Evolutionary conservation across 805 yeast species (phyloP), one percentile per base, ranked within the genome.

Genomic region (Pichia thaimueangensis): DNA sequence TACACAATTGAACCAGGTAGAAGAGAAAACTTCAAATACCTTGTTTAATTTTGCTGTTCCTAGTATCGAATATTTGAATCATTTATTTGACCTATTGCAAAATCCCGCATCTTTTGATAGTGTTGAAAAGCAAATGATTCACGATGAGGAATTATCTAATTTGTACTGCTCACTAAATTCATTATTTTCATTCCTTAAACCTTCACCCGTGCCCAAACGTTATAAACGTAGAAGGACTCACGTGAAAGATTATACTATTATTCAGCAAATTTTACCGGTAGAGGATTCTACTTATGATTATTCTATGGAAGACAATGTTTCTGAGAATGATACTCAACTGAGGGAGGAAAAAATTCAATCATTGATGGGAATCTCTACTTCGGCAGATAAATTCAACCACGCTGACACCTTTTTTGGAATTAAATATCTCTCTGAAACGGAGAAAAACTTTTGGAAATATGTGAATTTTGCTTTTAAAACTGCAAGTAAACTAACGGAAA

Each of bases 361-460:
- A 2, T 4, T 43, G 4, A 34, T 34, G 19, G 43, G 30, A 30
- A 34, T 43, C 21, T 43, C 45, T 1, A 42, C 46, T 7, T 33
- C 35, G 3, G 37, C 46, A 7, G 46, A 43, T 33, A 43, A 34
- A 19, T 33, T 34, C n/a, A 19, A 25, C 3, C 17, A 27, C n/a
- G 7, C 42, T 8, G 23, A 38, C 3, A 37, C 20, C 5, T 39
- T 43, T 27, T 43, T 34, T 30, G 46, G 46, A 12, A 13, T 43
- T 3, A 21, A 30, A 35, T 34, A 39, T 30, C 20, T 43, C 10
- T 17, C 28, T 6, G 35, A 35, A 15, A 27, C 20, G 3, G 43
- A 43, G 13, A 39, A 25, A 23, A 37, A 36, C 12, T 11, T 43
- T 3, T 43, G 47, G 47, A 39, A 30, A 4, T 43, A 43, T 10